Evolutionary conservation across 805 yeast species (phyloP).

Genomic region (Myxozyma mucilagina): DNA sequence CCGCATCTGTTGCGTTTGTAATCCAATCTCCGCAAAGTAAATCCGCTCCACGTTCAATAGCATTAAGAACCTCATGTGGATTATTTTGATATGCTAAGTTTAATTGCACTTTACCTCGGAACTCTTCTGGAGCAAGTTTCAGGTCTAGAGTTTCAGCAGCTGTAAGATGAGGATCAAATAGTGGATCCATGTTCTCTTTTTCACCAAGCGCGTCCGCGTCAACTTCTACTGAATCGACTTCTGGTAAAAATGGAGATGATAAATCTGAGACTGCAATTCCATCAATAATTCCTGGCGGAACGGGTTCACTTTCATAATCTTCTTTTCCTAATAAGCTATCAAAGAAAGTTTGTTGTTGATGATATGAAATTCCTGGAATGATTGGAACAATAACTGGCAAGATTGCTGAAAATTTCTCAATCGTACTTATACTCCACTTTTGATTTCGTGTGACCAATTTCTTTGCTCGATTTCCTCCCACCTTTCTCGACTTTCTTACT

Average conservation of each 20-base stretch:
- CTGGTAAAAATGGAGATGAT: slow-evolving; percentile 12
- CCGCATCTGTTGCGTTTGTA: slow-evolving; percentile 41
- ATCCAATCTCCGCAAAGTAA: slow-evolving; percentile 40
- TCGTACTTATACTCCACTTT: slow-evolving; percentile 38
- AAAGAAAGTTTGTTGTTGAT: slow-evolving; percentile 34
- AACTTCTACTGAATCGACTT: neutral
- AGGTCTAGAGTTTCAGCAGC: slow-evolving; percentile 8
- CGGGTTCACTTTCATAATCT: slow-evolving; percentile 5
- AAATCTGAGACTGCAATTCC: slow-evolving; percentile 31
- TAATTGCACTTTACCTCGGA: slow-evolving; percentile 23
- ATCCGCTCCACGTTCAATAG: slow-evolving; percentile 41
- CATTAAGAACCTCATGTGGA: slow-evolving; percentile 41
- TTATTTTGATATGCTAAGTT: slow-evolving; percentile 34
- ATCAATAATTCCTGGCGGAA: neutral
- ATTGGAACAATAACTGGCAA: slow-evolving; percentile 38
- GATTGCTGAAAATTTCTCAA: slow-evolving; percentile 14
- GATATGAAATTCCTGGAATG: slow-evolving; percentile 38
- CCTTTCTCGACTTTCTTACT: slow-evolving; percentile 6
- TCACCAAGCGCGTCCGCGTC: slow-evolving; percentile 9
- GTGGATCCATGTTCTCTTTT: neutral
- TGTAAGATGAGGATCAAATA: slow-evolving; percentile 10
- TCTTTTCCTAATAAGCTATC: slow-evolving; percentile 23
- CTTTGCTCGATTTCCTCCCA: slow-evolving; percentile 42
- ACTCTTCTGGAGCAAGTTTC: slow-evolving; percentile 12
- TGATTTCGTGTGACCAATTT: slow-evolving; percentile 42